These are phyloP conservation scores for Nicotiana sylvestris DNA, from an alignment of 257 asterid genomes.

Conservation along the genomic window DNA sequence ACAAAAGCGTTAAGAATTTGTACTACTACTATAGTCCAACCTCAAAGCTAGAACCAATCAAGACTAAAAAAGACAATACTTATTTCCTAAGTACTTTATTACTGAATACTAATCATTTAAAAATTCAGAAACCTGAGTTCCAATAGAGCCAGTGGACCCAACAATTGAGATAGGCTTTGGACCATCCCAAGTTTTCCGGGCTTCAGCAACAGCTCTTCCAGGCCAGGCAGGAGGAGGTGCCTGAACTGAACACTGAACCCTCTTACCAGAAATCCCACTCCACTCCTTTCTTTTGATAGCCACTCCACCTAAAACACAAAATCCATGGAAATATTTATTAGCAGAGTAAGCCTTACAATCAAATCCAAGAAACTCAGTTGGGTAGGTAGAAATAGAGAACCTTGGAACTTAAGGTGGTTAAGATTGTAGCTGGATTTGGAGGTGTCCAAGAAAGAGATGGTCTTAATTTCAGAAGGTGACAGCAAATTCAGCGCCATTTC, in stretches of 20 bases:
- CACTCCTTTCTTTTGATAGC: constrained; percentile 55
- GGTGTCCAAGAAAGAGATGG: constrained; percentile 76
- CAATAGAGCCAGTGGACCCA: constrained; percentile 99
- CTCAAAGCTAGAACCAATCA: neutral
- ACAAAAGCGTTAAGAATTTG: neutral
- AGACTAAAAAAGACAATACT: neutral
- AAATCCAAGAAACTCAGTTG: constrained; percentile 6
- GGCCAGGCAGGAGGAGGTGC: constrained; percentile 96
- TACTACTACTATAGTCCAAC: neutral
- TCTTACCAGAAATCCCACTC: constrained; percentile 39
- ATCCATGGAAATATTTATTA: neutral
- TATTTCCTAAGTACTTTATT: neutral
- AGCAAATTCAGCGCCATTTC: constrained; percentile 65
- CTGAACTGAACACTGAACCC: constrained; percentile 66
- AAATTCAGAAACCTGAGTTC: constrained; percentile 68
- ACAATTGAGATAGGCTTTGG: constrained; percentile 90
- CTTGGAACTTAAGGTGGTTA: constrained; percentile 52
- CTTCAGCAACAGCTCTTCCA: constrained; percentile 74
- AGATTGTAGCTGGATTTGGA: constrained; percentile 56
- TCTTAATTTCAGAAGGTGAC: constrained; percentile 63
- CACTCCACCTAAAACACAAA: constrained; percentile 46
- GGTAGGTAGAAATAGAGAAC: constrained; percentile 9
- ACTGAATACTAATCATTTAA: neutral
- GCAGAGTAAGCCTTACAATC: neutral
- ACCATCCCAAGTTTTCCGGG: constrained; percentile 74